Base-by-base conservation (phyloP, 768 basidiomycete genomes). In the Pleurotus citrinopileatus region DNA sequence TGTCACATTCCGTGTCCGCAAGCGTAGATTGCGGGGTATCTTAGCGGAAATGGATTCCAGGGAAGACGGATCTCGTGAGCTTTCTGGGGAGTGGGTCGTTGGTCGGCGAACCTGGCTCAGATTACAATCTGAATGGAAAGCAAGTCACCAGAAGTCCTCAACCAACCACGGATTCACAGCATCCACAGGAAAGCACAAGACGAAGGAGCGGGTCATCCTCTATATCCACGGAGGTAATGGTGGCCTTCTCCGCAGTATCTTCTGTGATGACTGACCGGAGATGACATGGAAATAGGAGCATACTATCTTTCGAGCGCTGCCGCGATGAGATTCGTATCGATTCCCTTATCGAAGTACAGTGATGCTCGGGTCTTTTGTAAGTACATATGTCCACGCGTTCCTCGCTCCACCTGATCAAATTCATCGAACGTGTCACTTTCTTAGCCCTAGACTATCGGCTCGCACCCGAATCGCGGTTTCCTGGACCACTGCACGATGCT, bases 31-130 rank as follows among this genome's bases (percentile, higher is more conserved):
- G 25, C 81, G 84, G 27, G 96, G 96, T 12, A 86, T 98, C 51
- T 80, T 99, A 13, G 74, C 80, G 4, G 75, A 84, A 5, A 81
- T 81, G 52, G 96, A 98, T 64, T 79, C 75, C 3, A 64, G 75
- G 15, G 96, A 99, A 68, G 77, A 77, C 8, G 95, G 94, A 28
- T 67, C 63, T 7, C 81, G 96, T 3, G 90, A 95, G 63, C 77
- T 99, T 26, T 84, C 84, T 1, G 96, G 94, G 0, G 96, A 99
- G 74, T 99, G 96, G 96, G 86, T 98, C 20, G 89, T 98, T n/a
- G 92, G 92, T 29, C 89, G 89, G 67, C 83, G 83, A 58, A 82
- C 95, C 0, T 99, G 96, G 96, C 85, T 84, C 58, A 74, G 84
- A 25, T 75, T 97, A 59, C 94, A 97, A 63, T 73, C 79, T 13